A percentile compares a stretch with the other conserved stretches of the same genome.
Conservation (phyloP, 495 filamentous ascomycete species). For the Xylaria sp. region DNA sequence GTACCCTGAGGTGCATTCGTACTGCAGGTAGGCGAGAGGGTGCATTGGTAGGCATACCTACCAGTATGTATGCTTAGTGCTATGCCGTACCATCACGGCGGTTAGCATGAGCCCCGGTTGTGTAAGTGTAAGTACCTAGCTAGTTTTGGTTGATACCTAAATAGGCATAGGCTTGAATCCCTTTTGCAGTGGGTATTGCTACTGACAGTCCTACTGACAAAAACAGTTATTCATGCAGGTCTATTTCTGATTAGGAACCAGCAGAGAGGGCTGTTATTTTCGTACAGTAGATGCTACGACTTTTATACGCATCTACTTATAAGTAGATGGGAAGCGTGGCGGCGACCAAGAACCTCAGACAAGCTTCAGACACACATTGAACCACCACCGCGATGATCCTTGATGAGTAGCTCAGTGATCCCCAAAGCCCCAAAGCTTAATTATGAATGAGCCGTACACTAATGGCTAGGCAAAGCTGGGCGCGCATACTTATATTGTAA, state of each 20-base stretch:
- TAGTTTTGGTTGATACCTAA: not conserved
- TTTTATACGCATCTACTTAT: not conserved
- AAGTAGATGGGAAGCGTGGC: not conserved
- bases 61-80: too few species aligned
- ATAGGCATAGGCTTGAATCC: not conserved
- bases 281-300: not conserved
- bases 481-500: not conserved
- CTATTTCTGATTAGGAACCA: not conserved
- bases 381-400: not conserved
- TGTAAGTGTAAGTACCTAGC: not conserved
- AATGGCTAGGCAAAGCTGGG: slow-evolving; percentile 15
- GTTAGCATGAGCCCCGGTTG: not conserved
- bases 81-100: not conserved
- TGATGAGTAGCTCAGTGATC: slow-evolving; percentile 5
- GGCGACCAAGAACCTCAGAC: not conserved
- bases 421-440: slow-evolving; percentile 17
- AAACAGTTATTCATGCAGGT: not conserved
- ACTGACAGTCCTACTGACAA: not conserved
- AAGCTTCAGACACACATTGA: not conserved
- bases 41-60: too few species aligned
- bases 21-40: too few species aligned
- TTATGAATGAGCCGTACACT: not conserved
- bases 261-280: not conserved
- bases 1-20: too few species aligned
- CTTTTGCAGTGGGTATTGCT: not conserved